Evolutionary conservation across 2,329 filamentous ascomycete genomes (phyloP).

Genomic region (Talaromyces sp.): DNA sequence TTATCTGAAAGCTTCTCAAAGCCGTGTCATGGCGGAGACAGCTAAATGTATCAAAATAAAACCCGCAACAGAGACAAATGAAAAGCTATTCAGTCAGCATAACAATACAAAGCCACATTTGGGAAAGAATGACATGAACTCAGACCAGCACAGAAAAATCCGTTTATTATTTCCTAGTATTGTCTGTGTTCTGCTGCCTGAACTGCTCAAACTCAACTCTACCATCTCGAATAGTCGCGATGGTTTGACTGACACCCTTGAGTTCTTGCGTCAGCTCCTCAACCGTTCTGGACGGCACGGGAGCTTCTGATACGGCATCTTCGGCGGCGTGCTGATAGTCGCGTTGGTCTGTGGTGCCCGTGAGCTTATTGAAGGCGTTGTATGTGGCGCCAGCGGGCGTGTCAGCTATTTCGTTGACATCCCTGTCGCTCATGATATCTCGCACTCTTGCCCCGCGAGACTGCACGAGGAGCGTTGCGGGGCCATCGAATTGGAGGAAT

Average conservation of each 20-base stretch:
- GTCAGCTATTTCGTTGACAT: slow-evolving; percentile 89
- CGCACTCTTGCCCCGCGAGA: slow-evolving; percentile 75
- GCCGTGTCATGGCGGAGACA: background rate
- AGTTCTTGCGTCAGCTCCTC: slow-evolving; percentile 26
- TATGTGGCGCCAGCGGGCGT: slow-evolving; percentile 68
- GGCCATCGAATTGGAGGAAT: slow-evolving; percentile 86
- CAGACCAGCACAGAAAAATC: background rate
- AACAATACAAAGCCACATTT: background rate
- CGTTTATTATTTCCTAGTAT: slow-evolving; percentile 2
- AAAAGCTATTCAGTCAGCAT: background rate
- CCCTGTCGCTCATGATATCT: slow-evolving; percentile 71
- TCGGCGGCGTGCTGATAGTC: slow-evolving; percentile 22
- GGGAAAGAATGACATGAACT: background rate
- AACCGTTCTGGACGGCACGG: slow-evolving; percentile 28
- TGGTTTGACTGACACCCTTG: slow-evolving; percentile 31
- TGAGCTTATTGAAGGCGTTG: slow-evolving; percentile 49
- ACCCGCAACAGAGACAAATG: background rate
- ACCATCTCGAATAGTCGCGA: slow-evolving; percentile 59
- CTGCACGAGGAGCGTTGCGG: slow-evolving; percentile 80
- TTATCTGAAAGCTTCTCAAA: background rate
- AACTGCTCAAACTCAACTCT: slow-evolving; percentile 61
- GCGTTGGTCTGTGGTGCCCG: slow-evolving; percentile 16
- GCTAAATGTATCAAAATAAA: background rate
- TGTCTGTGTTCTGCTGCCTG: background rate
- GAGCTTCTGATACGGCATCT: slow-evolving; percentile 24